phyloP scores from a whole-genome alignment of 2,329 filamentous ascomycete genomes.

The Ceratocystis cubensis region DNA sequence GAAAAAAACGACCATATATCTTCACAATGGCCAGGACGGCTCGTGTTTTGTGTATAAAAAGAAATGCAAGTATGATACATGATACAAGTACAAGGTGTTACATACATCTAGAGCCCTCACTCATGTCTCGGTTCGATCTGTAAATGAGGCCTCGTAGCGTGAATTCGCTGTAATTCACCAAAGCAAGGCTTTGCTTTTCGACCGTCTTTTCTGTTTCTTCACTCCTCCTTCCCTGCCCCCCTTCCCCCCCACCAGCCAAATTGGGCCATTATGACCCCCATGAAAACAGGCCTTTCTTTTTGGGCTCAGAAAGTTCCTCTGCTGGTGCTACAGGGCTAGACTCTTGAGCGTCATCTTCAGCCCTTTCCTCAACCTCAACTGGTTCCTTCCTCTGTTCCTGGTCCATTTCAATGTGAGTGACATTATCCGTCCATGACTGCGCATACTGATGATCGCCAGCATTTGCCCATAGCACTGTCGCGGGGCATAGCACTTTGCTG shows the following conservation, averaged over 20 bases:
- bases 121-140: neutral
- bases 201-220: conserved; percentile 1
- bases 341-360: conserved; percentile 23
- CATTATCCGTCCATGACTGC: conserved; percentile 39
- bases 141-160: conserved; percentile 5
- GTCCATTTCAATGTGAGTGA: conserved; percentile 35
- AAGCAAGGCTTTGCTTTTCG: neutral
- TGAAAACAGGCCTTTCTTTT: conserved; percentile 16
- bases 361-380: conserved; percentile 18
- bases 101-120: conserved; percentile 13
- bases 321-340: conserved; percentile 12
- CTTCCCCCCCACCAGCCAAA: neutral
- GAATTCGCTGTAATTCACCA: conserved; percentile 9
- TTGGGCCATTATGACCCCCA: conserved; percentile 12
- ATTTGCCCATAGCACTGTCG: conserved; percentile 42
- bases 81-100: conserved; percentile 21
- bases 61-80: conserved; percentile 18
- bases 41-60: conserved; percentile 7
- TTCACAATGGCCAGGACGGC: neutral
- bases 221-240: neutral
- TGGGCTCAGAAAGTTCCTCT: conserved; percentile 10
- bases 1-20: neutral
- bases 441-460: conserved; percentile 37
- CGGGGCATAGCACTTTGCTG: conserved; percentile 28
- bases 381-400: conserved; percentile 1